Base-by-base conservation (phyloP, 257 asterid genomes). In the Salvia miltiorrhiza region DNA sequence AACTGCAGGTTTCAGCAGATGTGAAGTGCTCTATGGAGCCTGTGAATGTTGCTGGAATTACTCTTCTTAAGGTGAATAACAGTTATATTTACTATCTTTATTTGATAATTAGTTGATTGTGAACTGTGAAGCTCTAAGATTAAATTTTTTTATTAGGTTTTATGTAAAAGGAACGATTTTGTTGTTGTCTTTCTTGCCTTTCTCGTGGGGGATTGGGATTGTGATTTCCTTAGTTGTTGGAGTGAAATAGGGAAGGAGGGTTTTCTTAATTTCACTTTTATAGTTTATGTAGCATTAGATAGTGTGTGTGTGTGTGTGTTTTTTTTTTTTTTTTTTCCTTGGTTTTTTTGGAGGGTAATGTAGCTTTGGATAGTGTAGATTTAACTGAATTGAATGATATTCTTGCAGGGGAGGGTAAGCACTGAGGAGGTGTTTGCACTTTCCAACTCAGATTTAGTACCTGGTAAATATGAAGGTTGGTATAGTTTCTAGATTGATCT, bases 381-480 rank as follows among this genome's bases (percentile, higher is more conserved):
- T 56, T 20, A 52, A 23, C 16, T 72, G 45, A 63, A 30, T 12
- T 68, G 50, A 63, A 35, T 76, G 81, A 50, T 62, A 72, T 75
- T 77, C 58, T 49, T 75, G 33, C 45, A 93, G 97, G 99, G 97
- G 61, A 86, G 97, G 77, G 97, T 89, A 77, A 91, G 88, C 76
- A 94, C 97, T 45, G 81, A 83, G 72, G 97, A 94, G 73, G 95
- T 94, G 40, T 94, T 91, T 70, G 74, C 90, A 62, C 62, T 91
- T 69, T 75, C 92, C 28, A 82, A 94, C 82, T 87, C 96, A 14
- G 99, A 94, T 86, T 87, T 94, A 69, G 93, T 87, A 64, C 99
- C 97, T 0, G 99, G 99, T 2, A 89, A 91, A 80, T 94, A 94
- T 60, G 99, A 94, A 94, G 97, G 99, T 92, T 35, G 13, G 83